Evolutionary conservation across 1,139 yeast genomes (phyloP).

Genomic region (Tardiomyces depauwii): DNA sequence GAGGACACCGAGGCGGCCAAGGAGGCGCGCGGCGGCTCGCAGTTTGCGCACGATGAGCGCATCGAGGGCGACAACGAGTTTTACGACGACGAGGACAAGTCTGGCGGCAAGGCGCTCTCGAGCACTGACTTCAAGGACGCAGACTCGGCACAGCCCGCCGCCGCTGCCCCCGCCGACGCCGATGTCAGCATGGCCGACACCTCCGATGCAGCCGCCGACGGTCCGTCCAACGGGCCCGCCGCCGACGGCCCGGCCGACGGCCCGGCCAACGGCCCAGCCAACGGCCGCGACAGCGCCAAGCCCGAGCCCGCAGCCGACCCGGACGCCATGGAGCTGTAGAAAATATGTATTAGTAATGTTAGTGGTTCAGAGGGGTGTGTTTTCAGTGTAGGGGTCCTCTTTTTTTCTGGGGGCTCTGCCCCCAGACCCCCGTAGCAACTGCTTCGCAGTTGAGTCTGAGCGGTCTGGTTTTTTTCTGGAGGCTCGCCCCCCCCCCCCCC

Average conservation of each 20-base stretch:
- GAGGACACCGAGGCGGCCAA: constrained; percentile 73
- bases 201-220: background rate
- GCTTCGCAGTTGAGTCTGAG: too few relatives aligned
- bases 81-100: constrained; percentile 26
- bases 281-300: too few relatives aligned
- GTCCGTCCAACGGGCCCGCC: too few relatives aligned
- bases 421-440: too few relatives aligned
- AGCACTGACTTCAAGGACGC: background rate
- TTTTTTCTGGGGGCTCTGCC: background rate
- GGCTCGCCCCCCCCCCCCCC: too few relatives aligned
- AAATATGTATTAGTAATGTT: background rate
- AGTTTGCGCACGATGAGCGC: constrained; percentile 65
- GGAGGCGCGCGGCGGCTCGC: constrained; percentile 89
- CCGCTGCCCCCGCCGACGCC: background rate
- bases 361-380: background rate
- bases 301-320: constrained; percentile 5
- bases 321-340: constrained; percentile 13
- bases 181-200: background rate
- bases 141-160: background rate
- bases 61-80: constrained; percentile 31
- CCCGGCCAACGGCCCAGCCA: too few relatives aligned
- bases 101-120: background rate
- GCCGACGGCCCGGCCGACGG: too few relatives aligned
- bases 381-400: background rate
- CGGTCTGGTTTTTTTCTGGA: too few relatives aligned